A percentile compares a stretch with the other conserved stretches of the same genome.
Evolutionary conservation across 2,329 filamentous ascomycete species (phyloP).

Genomic region (Monilinia fructicola): DNA sequence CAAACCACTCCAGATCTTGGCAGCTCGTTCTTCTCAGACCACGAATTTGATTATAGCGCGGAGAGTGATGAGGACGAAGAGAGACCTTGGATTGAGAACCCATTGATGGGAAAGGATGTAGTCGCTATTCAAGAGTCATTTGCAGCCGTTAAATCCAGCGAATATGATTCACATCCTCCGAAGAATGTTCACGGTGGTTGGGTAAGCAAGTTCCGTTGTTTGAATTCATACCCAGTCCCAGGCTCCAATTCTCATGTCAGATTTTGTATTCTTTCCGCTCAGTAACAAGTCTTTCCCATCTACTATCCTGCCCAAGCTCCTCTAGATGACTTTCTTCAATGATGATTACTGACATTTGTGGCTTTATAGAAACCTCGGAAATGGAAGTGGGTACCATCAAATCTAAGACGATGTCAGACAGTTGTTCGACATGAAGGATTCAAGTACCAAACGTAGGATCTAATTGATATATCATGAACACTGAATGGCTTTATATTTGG

Average conservation of each 20-base stretch:
- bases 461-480: too few species aligned
- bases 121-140: neutral
- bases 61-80: neutral
- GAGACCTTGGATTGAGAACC: neutral
- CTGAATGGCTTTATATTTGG: neutral
- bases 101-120: conserved; percentile 1
- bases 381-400: conserved; percentile 10
- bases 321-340: too few species aligned
- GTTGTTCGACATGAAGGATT: neutral
- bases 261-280: too few species aligned
- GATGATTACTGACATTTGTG: neutral
- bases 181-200: neutral
- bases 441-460: neutral
- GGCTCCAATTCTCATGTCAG: neutral
- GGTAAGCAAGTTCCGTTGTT: neutral
- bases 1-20: neutral
- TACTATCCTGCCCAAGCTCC: rapidly evolving
- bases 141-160: neutral
- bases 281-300: neutral
- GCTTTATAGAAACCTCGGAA: neutral
- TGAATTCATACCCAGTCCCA: neutral
- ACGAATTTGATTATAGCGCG: neutral
- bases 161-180: neutral
- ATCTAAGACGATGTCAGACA: conserved; percentile 1
- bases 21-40: neutral